Conservation (phyloP, 176 grass and related monocot genomes). For the Poa annua region DNA sequence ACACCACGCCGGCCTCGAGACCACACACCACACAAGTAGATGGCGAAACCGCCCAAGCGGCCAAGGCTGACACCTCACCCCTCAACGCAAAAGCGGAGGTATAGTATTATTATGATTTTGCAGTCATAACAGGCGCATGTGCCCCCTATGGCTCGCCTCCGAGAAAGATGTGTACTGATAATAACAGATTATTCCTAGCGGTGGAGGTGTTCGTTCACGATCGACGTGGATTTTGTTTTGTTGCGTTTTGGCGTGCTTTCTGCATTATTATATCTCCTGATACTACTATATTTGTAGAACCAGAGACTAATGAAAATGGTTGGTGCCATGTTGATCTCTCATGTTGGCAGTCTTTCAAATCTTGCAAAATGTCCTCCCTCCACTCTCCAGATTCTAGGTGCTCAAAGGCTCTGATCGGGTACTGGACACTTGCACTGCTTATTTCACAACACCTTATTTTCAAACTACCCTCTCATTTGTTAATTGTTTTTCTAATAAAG, state of each 20-base stretch:
- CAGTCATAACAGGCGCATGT: background rate
- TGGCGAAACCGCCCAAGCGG: too few species aligned
- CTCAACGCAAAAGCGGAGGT: too few species aligned
- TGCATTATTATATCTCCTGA: too few species aligned
- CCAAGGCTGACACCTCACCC: too few species aligned
- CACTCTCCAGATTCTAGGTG: conserved; percentile 97
- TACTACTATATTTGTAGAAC: too few species aligned
- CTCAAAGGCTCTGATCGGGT: conserved; percentile 97
- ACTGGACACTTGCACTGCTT: background rate
- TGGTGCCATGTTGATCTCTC: conserved; percentile 92
- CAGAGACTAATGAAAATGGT: conserved; percentile 50
- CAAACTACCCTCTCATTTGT: background rate
- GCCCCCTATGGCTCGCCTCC: background rate
- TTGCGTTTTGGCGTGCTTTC: background rate
- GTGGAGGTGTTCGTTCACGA: conserved; percentile 21
- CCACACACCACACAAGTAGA: too few species aligned
- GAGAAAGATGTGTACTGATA: background rate
- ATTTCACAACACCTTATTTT: background rate
- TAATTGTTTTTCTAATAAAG: background rate
- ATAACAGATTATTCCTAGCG: background rate
- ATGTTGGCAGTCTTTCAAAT: conserved; percentile 98
- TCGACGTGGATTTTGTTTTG: background rate
- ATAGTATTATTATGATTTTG: background rate
- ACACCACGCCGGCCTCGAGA: too few species aligned
- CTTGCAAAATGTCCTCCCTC: conserved; percentile 92